Conservation (phyloP, 306 rosid genomes). For the Dalbergia cultrata region DNA sequence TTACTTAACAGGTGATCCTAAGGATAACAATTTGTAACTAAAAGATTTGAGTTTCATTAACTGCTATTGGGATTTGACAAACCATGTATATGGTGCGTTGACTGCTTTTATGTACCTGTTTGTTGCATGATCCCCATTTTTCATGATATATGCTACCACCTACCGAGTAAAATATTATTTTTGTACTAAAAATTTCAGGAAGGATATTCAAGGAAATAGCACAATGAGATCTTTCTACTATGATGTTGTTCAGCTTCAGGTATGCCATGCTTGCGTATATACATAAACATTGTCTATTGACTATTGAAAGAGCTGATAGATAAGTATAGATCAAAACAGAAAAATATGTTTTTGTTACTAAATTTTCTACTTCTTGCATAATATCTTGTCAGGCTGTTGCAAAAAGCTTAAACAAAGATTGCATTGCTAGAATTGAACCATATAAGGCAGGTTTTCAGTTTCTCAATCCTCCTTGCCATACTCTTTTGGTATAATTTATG, state of each 20-base stretch:
- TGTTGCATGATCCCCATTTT: conserved; percentile 15
- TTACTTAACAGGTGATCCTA: background rate
- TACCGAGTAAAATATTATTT: conserved; percentile 26
- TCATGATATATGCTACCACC: conserved; percentile 24
- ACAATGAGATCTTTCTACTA: conserved; percentile 83
- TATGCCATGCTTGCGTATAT: conserved; percentile 51
- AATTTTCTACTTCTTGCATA: conserved; percentile 29
- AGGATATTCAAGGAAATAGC: conserved; percentile 69
- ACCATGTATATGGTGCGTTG: background rate
- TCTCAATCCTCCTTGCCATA: conserved; percentile 26
- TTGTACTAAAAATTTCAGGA: conserved; percentile 67
- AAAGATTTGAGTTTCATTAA: conserved; percentile 32
- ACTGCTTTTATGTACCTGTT: conserved; percentile 23
- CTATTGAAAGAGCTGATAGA: background rate
- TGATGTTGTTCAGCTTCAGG: conserved; percentile 87
- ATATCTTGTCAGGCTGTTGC: conserved; percentile 68
- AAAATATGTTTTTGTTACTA: background rate
- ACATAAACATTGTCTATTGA: background rate
- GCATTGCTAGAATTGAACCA: conserved; percentile 71
- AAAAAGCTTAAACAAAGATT: conserved; percentile 78
- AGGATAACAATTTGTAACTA: background rate
- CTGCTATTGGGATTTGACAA: conserved; percentile 28
- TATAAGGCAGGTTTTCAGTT: conserved; percentile 66
- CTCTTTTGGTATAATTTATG: conserved; percentile 25
- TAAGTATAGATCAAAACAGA: conserved; percentile 6